Evolutionary conservation across 164 flowering plant genomes (phyloP).

Genomic region (Vitis vinifera): DNA sequence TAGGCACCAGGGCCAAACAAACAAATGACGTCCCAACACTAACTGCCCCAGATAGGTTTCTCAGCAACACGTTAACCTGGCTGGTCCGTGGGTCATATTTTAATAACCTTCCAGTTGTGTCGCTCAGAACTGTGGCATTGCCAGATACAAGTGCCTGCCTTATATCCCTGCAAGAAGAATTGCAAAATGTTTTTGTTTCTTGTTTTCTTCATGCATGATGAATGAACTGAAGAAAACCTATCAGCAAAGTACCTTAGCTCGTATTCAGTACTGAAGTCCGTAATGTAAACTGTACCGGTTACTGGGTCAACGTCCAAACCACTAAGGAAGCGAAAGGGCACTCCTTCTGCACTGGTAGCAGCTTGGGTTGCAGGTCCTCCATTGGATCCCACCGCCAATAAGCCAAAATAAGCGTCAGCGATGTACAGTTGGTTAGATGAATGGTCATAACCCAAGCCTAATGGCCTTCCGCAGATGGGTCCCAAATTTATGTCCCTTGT

Average conservation of each 20-base stretch:
- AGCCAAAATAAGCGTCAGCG: constrained; percentile 41
- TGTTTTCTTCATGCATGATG: too few species aligned
- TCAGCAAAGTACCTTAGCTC: constrained; percentile 3
- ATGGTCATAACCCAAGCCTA: constrained; percentile 33
- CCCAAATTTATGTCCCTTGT: not conserved
- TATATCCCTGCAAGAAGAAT: too few species aligned
- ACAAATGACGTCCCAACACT: too few species aligned
- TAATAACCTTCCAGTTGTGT: constrained; percentile 24
- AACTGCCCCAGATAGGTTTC: constrained; percentile 18
- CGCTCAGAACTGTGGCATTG: too few species aligned
- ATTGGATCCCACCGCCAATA: constrained; percentile 28
- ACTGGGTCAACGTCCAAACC: constrained; percentile 22
- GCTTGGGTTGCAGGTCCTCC: constrained; percentile 16
- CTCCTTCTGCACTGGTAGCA: constrained; percentile 19
- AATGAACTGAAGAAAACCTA: too few species aligned
- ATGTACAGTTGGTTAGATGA: constrained; percentile 36
- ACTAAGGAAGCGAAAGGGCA: constrained; percentile 13
- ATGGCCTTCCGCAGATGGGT: constrained; percentile 34
- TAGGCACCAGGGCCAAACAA: too few species aligned
- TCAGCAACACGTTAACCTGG: constrained; percentile 24
- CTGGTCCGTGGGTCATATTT: constrained; percentile 23
- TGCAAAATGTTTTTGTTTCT: not conserved
- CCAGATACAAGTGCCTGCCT: not conserved
- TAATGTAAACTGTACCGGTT: constrained; percentile 23
- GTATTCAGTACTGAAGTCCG: constrained; percentile 21